These are phyloP conservation scores for Furcasterigmium sp. DNA, from an alignment of 2,329 filamentous ascomycete genomes.

Conservation along the genomic window DNA sequence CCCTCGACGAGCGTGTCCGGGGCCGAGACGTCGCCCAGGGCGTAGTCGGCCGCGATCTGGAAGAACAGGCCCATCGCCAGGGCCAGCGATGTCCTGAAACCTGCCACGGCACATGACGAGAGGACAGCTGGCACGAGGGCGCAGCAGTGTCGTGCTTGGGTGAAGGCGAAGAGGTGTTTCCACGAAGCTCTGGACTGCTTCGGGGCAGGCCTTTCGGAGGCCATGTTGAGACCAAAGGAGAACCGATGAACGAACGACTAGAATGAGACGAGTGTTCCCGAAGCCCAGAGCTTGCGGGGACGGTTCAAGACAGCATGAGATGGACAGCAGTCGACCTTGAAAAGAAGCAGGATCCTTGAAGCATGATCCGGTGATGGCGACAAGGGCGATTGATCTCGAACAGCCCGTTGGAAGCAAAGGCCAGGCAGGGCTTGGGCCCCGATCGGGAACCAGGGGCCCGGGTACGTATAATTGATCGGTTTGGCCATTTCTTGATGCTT, in stretches of 20 bases:
- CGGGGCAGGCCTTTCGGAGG: background rate
- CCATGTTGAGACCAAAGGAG: background rate
- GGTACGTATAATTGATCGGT: background rate
- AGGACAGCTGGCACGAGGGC: slow-evolving; percentile 49
- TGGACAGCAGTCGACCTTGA: too few relatives aligned
- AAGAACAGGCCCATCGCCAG: slow-evolving; percentile 73
- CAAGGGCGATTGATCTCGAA: too few relatives aligned
- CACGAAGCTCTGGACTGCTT: slow-evolving; percentile 17
- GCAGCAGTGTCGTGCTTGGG: slow-evolving; percentile 51
- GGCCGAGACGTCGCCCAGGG: slow-evolving; percentile 43
- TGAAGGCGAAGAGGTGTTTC: slow-evolving; percentile 65
- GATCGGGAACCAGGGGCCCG: background rate
- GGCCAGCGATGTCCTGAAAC: slow-evolving; percentile 59
- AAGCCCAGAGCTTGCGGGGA: too few relatives aligned
- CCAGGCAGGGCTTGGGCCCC: background rate
- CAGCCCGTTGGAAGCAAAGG: background rate
- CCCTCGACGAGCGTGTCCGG: slow-evolving; percentile 50
- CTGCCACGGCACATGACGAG: slow-evolving; percentile 54
- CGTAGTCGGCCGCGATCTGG: slow-evolving; percentile 62
- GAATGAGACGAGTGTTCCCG: too few relatives aligned
- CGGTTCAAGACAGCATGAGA: too few relatives aligned
- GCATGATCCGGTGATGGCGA: too few relatives aligned
- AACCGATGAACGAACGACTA: background rate
- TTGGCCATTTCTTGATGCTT: background rate
- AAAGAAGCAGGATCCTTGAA: too few relatives aligned